Conservation (phyloP, 768 basidiomycete genomes). For the Trametes cubensis region DNA sequence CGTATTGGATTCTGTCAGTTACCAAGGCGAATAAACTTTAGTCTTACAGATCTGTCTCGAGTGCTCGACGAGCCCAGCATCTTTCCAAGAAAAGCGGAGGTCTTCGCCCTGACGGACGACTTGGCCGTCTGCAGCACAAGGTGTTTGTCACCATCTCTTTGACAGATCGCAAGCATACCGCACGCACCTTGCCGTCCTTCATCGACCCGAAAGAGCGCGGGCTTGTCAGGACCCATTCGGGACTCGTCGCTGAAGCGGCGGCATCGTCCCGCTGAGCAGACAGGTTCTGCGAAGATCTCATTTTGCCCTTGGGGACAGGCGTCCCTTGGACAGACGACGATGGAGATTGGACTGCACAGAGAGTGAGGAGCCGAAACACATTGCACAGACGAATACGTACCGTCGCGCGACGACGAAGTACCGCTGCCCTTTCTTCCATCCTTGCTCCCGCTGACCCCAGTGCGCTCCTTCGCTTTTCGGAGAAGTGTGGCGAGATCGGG, state of each 20-base stretch:
- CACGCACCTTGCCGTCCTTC: slow-evolving; percentile 48
- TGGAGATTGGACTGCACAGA: slow-evolving; percentile 21
- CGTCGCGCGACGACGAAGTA: slow-evolving; percentile 20
- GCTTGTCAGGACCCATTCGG: slow-evolving; percentile 35
- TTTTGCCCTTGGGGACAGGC: slow-evolving; percentile 28
- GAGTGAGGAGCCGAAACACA: not conserved
- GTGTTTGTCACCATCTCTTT: slow-evolving; percentile 11
- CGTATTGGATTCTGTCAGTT: slow-evolving; percentile 6
- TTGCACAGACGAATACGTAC: slow-evolving; percentile 5
- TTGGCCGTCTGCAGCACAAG: slow-evolving; percentile 45
- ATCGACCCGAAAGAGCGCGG: slow-evolving; percentile 35
- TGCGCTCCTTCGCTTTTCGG: slow-evolving; percentile 78
- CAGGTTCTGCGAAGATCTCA: slow-evolving; percentile 20
- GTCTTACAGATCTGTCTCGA: slow-evolving; percentile 67
- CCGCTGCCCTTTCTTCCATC: slow-evolving; percentile 32
- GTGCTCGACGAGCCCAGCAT: slow-evolving; percentile 70
- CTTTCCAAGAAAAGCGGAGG: slow-evolving; percentile 79
- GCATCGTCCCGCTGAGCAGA: slow-evolving; percentile 17
- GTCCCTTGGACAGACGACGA: slow-evolving; percentile 22
- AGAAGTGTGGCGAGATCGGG: slow-evolving; percentile 89
- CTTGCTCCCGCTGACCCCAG: slow-evolving; percentile 36
- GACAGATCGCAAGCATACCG: slow-evolving; percentile 11
- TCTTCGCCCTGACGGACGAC: slow-evolving; percentile 73
- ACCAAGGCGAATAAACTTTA: slow-evolving; percentile 2
- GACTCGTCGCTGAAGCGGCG: slow-evolving; percentile 15